These are phyloP conservation scores for Trypanosoma theileri DNA, from an alignment of 208 protist genomes.

Conservation along the genomic window DNA sequence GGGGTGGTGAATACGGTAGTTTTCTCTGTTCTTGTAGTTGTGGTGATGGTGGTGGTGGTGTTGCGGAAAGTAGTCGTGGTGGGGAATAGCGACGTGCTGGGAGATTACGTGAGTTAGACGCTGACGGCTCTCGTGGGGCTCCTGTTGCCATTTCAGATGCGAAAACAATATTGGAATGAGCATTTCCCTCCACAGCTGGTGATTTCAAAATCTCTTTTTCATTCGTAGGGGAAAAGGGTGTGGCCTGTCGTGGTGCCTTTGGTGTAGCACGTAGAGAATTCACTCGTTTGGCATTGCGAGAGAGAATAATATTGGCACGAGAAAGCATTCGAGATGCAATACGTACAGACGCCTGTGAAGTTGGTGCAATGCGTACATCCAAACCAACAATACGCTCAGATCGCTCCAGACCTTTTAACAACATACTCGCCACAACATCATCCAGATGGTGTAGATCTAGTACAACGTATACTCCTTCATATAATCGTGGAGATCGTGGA, in stretches of 20 bases:
- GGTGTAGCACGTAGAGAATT: slow-evolving; percentile 6
- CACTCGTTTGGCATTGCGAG: slow-evolving; percentile 19
- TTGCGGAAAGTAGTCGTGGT: slow-evolving; percentile 12
- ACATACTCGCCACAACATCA: slow-evolving; percentile 29
- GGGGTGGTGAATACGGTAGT: slow-evolving; percentile 3
- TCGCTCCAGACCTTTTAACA: slow-evolving; percentile 26
- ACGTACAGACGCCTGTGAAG: slow-evolving; percentile 19
- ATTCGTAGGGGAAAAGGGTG: too few species aligned
- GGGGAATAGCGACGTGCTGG: slow-evolving; percentile 22
- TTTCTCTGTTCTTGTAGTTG: too few species aligned
- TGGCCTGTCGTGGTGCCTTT: background rate
- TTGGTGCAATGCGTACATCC: slow-evolving; percentile 18
- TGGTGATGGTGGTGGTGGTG: background rate
- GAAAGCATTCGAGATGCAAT: slow-evolving; percentile 16
- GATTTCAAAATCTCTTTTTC: background rate
- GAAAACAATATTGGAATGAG: too few species aligned
- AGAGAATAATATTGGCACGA: slow-evolving; percentile 15
- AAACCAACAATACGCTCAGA: slow-evolving; percentile 31
- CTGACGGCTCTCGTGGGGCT: slow-evolving; percentile 9
- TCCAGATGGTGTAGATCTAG: slow-evolving; percentile 32
- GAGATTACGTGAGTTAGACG: background rate
- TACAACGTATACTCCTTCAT: slow-evolving; percentile 28
- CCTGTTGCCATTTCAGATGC: too few species aligned
- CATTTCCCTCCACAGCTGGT: background rate
- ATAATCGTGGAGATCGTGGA: background rate